These are phyloP conservation scores for Candida smagusa DNA, from an alignment of 1,139 yeast genomes.

Conservation along the genomic window DNA sequence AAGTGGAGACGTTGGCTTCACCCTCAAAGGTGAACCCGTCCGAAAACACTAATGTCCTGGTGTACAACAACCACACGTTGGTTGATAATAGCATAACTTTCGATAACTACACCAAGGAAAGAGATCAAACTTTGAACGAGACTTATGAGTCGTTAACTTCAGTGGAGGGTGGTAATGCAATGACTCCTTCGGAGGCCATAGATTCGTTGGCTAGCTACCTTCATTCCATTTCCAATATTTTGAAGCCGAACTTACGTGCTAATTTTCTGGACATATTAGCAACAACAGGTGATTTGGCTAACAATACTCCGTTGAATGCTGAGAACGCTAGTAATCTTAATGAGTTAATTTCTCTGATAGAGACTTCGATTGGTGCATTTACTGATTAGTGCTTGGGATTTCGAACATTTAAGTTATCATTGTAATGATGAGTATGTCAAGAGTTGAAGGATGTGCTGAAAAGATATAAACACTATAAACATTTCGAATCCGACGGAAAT, in stretches of 20 bases:
- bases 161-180: slow-evolving; percentile 6
- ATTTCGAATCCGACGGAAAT: no score
- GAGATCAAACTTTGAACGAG: slow-evolving; percentile 14
- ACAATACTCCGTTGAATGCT: slow-evolving; percentile 15
- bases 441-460: no score
- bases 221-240: slow-evolving; percentile 11
- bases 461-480: no score
- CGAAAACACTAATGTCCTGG: background rate
- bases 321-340: slow-evolving; percentile 15
- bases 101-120: slow-evolving; percentile 7
- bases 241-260: slow-evolving; percentile 10
- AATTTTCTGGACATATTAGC: slow-evolving; percentile 15
- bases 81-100: slow-evolving; percentile 1
- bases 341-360: slow-evolving; percentile 22
- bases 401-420: no score
- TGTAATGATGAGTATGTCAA: no score
- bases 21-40: background rate
- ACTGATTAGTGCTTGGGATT: no score
- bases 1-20: background rate
- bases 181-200: slow-evolving; percentile 10
- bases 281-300: slow-evolving; percentile 15
- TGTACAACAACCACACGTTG: slow-evolving; percentile 4
- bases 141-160: slow-evolving; percentile 16
- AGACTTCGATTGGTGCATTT: slow-evolving; percentile 23
- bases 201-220: slow-evolving; percentile 11